Evolutionary conservation across 352 stramenopile genomes (phyloP), one percentile per base, ranked within the genome.

Genomic region (Phytopythium kandeliae): DNA sequence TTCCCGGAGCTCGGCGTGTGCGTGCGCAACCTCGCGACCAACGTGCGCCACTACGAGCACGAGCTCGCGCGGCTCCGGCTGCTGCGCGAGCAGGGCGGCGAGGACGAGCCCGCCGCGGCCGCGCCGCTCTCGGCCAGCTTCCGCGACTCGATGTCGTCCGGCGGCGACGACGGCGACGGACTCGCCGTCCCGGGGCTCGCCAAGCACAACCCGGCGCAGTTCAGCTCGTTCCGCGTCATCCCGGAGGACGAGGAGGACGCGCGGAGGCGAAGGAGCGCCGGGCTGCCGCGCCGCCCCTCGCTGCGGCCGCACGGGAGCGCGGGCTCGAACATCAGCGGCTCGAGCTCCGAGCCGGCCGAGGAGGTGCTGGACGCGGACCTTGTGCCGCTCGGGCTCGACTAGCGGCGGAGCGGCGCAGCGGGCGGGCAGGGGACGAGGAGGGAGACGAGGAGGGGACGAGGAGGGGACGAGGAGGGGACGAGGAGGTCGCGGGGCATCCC

Each of bases 21-120:
- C 47, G 63, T 89, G 44, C 57, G 60, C 33, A 92, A 94, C 48
- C 51, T 93, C 47, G 59, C 54, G 7, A 71, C 75, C 8, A 93
- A 93, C 56, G 78, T 93, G n/a, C 69, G 60, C 16, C 83, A 93
- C 42, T 94, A 94, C 55, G 80, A 92, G 55, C 65, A 77, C 21
- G 83, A 94, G 38, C 63, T 90, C 19, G 60, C 85, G 26, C 80
- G 80, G 1, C 67, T 94, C 2, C 82, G 86, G 49, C 56, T 77
- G 40, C 43, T 69, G 60, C 55, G 54, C 22, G 64, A 67, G 17
- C 45, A 61, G 26, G 52, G 61, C 22, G 36, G 21, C 22, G 40
- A 63, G 19, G 52, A 78, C 5, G 41, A 45, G 10, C 49, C 73
- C 47, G 50, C 15, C 3, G 16, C 22, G 7, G 21, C 26, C 15